Evolutionary conservation across 768 basidiomycete genomes (phyloP), one percentile per base, ranked within the genome.

Genomic region (Sarcomyxa edulis): DNA sequence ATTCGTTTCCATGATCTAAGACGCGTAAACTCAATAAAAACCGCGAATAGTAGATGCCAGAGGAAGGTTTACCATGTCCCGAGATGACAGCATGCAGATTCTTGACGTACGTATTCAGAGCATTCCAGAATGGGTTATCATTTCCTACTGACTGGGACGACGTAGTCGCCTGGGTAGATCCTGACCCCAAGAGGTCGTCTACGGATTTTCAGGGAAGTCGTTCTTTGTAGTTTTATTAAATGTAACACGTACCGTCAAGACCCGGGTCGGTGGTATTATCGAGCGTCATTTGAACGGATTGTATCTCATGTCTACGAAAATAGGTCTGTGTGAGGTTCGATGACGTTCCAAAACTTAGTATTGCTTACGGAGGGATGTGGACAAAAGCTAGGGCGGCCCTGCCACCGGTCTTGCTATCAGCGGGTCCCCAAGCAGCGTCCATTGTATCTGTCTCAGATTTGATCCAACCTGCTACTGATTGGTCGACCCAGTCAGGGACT

Each of bases 1-100:
- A 88, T 53, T 86, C 83, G 42, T 87, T 71, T 1, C 85, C 85
- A 46, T 88, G 85, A 52, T 83, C 84, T 83, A 45, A 25, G 43
- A 12, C 23, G 16, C 37, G 10, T 29, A n/a, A 5, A n/a, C 22
- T 8, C 22, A 19, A 8, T n/a, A 19, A 16, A 15, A 7, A 20
- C 7, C 39, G 1, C 18, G 15, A 41, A 5, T 16, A 16, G 4
- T 8, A n/a, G 19, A 12, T 25, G 3, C 9, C 27, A 22, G 6
- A 34, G n/a, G 25, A 33, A 8, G 26, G 40, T 59, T 25, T 43
- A 82, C 83, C 81, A 40, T 87, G 84, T 28, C 84, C 84, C 2
- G 81, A 84, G 19, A 86, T 63, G 26, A 84, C 69, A 0, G 73
- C 83, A 34, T 75, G 76, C 5, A 87, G 55, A 46, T 85, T 84